These are phyloP conservation scores for Fusarium sp. DNA, from an alignment of 2,329 filamentous ascomycete genomes.

Conservation along the genomic window DNA sequence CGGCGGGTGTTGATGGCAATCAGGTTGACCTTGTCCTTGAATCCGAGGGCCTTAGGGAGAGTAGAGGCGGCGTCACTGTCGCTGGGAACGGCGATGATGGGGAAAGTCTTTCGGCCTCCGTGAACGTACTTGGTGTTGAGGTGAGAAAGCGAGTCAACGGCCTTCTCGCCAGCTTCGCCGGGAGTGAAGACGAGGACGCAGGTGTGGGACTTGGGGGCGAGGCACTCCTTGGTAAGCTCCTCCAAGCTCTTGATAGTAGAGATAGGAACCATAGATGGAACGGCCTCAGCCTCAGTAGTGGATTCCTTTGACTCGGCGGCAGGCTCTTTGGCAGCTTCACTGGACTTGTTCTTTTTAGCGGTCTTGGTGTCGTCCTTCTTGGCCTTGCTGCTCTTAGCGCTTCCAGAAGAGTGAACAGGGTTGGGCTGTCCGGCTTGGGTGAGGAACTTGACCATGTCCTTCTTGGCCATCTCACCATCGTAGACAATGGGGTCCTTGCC, in stretches of 20 bases:
- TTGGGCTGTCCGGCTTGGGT: constrained; percentile 83
- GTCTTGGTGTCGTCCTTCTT: constrained; percentile 53
- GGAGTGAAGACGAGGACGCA: constrained; percentile 84
- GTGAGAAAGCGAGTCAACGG: constrained; percentile 73
- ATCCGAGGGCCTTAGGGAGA: constrained; percentile 61
- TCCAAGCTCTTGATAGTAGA: constrained; percentile 71
- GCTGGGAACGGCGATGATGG: constrained; percentile 79
- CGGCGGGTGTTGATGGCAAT: constrained; percentile 87
- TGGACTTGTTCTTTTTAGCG: constrained; percentile 44
- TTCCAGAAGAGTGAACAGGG: constrained; percentile 66
- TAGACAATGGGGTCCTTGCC: constrained; percentile 77
- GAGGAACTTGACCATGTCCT: constrained; percentile 82
- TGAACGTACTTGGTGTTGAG: constrained; percentile 80
- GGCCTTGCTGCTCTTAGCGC: constrained; percentile 54
- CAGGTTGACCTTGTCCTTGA: constrained; percentile 73
- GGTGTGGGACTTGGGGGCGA: constrained; percentile 79
- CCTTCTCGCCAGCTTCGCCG: constrained; percentile 63
- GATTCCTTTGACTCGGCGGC: constrained; percentile 44
- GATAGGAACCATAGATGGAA: constrained; percentile 67
- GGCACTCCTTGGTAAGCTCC: constrained; percentile 75
- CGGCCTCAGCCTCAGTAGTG: constrained; percentile 41
- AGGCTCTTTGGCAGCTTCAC: constrained; percentile 47
- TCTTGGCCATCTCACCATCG: constrained; percentile 86
- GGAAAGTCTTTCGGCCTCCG: constrained; percentile 77
- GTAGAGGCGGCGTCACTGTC: constrained; percentile 58